phyloP scores from a whole-genome alignment of 2,329 filamentous ascomycete species.

The Ophiostoma montium region DNA sequence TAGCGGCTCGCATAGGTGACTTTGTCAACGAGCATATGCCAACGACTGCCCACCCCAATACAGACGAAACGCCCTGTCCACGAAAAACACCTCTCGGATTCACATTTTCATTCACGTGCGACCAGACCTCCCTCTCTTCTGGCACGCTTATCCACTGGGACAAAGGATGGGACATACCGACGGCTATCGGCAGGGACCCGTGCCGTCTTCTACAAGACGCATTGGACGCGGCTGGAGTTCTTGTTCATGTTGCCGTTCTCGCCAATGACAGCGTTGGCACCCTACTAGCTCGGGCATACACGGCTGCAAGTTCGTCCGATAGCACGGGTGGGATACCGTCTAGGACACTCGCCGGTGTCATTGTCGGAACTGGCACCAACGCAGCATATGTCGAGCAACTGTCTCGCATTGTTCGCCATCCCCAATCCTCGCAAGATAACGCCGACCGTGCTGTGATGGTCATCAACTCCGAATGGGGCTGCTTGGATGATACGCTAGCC shows the following conservation, averaged over 20 bases:
- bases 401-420: constrained; percentile 40
- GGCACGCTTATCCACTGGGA: constrained; percentile 91
- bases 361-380: constrained; percentile 95
- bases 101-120: constrained; percentile 93
- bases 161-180: constrained; percentile 91
- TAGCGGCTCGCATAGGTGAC: constrained; percentile 80
- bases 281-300: constrained; percentile 86
- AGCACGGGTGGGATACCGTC: constrained; percentile 43
- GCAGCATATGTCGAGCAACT: constrained; percentile 92
- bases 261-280: constrained; percentile 97
- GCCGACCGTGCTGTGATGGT: constrained; percentile 66
- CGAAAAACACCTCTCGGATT: constrained; percentile 79
- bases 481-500: constrained; percentile 83
- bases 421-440: constrained; percentile 19
- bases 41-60: background rate
- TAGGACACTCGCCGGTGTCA: constrained; percentile 56
- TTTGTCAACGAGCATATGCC: constrained; percentile 46
- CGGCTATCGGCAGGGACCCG: constrained; percentile 85
- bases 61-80: constrained; percentile 30
- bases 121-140: constrained; percentile 87
- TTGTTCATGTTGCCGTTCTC: constrained; percentile 87
- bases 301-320: constrained; percentile 43
- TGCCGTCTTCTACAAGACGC: constrained; percentile 77
- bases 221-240: constrained; percentile 70
- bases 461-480: constrained; percentile 95